Evolutionary conservation across 2,329 filamentous ascomycete species (phyloP).

Genomic region (Septoria linicola): DNA sequence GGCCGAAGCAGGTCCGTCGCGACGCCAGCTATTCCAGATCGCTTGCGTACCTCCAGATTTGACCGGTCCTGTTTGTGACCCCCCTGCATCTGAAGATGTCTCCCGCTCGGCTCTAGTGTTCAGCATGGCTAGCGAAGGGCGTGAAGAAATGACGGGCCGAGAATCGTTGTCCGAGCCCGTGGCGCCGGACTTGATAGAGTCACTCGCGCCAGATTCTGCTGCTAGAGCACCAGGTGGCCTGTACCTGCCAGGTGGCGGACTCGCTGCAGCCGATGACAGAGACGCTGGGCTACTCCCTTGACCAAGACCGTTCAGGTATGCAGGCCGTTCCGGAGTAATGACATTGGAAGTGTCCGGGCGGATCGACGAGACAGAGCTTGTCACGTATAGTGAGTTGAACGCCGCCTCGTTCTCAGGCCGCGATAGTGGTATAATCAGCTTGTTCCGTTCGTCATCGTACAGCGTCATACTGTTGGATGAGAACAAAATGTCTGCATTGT

Average conservation of each 20-base stretch:
- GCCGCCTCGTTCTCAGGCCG: conserved; percentile 80
- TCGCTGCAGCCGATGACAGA: conserved; percentile 30
- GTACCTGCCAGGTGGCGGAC: conserved; percentile 34
- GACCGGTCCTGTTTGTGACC: conserved; percentile 19
- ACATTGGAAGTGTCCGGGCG: not conserved
- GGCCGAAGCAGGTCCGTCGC: conserved; percentile 36
- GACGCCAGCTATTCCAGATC: conserved; percentile 51
- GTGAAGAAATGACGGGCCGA: conserved; percentile 25
- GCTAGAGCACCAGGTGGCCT: conserved; percentile 33
- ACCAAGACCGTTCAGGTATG: conserved; percentile 37
- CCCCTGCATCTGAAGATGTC: conserved; percentile 15
- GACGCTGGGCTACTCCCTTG: conserved; percentile 30
- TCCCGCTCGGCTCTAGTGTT: conserved; percentile 28
- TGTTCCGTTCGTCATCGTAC: conserved; percentile 81
- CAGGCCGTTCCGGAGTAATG: conserved; percentile 3
- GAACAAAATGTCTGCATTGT: conserved; percentile 87
- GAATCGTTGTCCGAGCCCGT: conserved; percentile 28
- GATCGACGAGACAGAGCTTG: conserved; percentile 34
- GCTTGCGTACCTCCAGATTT: conserved; percentile 37
- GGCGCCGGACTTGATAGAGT: conserved; percentile 27
- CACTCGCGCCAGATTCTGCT: conserved; percentile 23
- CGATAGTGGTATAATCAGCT: conserved; percentile 86
- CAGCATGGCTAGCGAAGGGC: conserved; percentile 30
- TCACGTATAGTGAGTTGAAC: conserved; percentile 75
- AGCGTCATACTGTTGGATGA: conserved; percentile 87